phyloP scores from a whole-genome alignment of 2,329 filamentous ascomycete genomes.

The Lecanosticta acicola region DNA sequence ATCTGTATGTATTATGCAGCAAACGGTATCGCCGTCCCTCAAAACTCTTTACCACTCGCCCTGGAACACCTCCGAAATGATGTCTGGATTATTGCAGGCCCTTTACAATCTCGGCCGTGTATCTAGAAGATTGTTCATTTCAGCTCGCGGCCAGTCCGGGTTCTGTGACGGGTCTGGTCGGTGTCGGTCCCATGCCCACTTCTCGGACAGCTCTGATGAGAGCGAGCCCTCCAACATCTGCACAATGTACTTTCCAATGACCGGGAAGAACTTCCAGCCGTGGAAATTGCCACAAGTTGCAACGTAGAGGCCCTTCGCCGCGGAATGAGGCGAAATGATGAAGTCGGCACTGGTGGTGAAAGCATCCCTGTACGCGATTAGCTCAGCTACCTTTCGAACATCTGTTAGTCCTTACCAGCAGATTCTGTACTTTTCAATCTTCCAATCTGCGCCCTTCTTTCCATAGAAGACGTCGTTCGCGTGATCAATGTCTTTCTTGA shows the following conservation, averaged over 20 bases:
- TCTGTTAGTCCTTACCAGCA: conserved; percentile 52
- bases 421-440: conserved; percentile 57
- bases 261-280: conserved; percentile 36
- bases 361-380: conserved; percentile 50
- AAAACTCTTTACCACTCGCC: too few species aligned
- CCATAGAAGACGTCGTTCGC: conserved; percentile 57
- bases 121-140: conserved; percentile 51
- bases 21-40: too few species aligned
- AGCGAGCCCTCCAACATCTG: conserved; percentile 37
- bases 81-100: too few species aligned
- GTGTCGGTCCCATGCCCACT: conserved; percentile 58
- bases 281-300: conserved; percentile 43
- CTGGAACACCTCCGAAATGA: too few species aligned
- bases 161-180: conserved; percentile 50
- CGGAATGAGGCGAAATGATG: conserved; percentile 44
- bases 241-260: conserved; percentile 33
- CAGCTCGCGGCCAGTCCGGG: conserved; percentile 52
- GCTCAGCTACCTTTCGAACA: background rate
- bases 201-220: conserved; percentile 39
- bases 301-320: conserved; percentile 38
- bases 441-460: conserved; percentile 50
- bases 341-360: conserved; percentile 55
- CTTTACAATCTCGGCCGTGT: conserved; percentile 15
- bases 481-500: conserved; percentile 56
- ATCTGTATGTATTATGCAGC: too few species aligned